Conservation (phyloP, 495 filamentous ascomycete species). For the Aspergillus carlsbadensis region DNA sequence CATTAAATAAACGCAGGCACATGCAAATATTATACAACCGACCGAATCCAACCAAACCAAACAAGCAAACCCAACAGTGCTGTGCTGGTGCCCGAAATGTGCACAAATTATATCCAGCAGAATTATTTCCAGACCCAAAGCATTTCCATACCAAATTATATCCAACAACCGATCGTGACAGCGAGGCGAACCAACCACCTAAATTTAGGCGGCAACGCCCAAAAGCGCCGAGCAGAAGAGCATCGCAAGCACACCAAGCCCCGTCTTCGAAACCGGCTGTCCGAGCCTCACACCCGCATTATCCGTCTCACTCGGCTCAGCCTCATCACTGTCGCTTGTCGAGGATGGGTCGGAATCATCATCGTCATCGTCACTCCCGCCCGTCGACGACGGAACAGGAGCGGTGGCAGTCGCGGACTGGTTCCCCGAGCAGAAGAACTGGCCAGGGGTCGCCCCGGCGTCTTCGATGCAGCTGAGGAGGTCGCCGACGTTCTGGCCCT, state of each 20-base stretch:
- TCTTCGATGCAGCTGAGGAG: slow-evolving; percentile 36
- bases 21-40: background rate
- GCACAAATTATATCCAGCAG: too few species aligned
- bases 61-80: too few species aligned
- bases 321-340: slow-evolving; percentile 10
- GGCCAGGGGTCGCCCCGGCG: slow-evolving; percentile 27
- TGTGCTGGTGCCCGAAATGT: too few species aligned
- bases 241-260: slow-evolving; percentile 37
- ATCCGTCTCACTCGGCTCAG: slow-evolving; percentile 3
- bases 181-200: background rate
- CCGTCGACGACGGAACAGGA: slow-evolving; percentile 21
- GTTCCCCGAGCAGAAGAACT: slow-evolving; percentile 41
- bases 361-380: slow-evolving; percentile 25
- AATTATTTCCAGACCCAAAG: too few species aligned
- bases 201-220: slow-evolving; percentile 23
- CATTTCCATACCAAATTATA: too few species aligned
- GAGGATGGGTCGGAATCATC: background rate
- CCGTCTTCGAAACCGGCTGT: slow-evolving; percentile 31
- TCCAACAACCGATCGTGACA: too few species aligned
- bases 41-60: background rate
- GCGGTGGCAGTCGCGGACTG: slow-evolving; percentile 43
- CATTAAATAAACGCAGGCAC: background rate
- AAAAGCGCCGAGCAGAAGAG: slow-evolving; percentile 36
- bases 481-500: slow-evolving; percentile 36
- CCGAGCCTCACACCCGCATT: slow-evolving; percentile 16